Conservation (phyloP, 306 rosid species). For the Bauhinia variegata region DNA sequence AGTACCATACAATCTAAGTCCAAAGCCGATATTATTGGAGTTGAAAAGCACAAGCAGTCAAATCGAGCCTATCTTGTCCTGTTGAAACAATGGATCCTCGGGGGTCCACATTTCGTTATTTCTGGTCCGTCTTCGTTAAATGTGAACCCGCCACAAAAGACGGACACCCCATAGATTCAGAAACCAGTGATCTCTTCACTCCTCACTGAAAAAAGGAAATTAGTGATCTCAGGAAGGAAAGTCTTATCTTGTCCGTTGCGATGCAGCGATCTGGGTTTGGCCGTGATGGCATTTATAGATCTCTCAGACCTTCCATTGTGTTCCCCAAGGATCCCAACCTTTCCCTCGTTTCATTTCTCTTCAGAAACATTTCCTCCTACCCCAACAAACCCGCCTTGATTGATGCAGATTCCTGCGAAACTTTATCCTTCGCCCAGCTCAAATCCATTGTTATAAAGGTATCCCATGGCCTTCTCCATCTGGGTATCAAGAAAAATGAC, state of each 20-base stretch:
- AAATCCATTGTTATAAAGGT: constrained; percentile 50
- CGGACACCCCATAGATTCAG: not conserved
- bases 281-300: constrained; percentile 72
- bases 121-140: too few species aligned
- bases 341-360: constrained; percentile 68
- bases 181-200: too few species aligned
- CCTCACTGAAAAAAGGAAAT: too few species aligned
- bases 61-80: too few species aligned
- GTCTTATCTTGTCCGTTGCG: not conserved
- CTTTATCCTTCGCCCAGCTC: constrained; percentile 55
- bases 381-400: constrained; percentile 64
- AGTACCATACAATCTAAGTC: too few species aligned
- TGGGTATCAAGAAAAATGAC: constrained; percentile 71
- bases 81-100: too few species aligned
- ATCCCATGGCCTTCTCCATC: constrained; percentile 54
- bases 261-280: constrained; percentile 93
- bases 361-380: constrained; percentile 48
- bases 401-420: constrained; percentile 56
- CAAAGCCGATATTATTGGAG: too few species aligned
- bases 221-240: too few species aligned
- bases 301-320: constrained; percentile 58
- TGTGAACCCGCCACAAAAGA: too few species aligned
- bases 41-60: too few species aligned
- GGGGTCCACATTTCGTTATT: too few species aligned
- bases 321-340: constrained; percentile 56